These are phyloP conservation scores for Sporopachydermia cereana DNA, from an alignment of 1,139 yeast species.

Conservation along the genomic window DNA sequence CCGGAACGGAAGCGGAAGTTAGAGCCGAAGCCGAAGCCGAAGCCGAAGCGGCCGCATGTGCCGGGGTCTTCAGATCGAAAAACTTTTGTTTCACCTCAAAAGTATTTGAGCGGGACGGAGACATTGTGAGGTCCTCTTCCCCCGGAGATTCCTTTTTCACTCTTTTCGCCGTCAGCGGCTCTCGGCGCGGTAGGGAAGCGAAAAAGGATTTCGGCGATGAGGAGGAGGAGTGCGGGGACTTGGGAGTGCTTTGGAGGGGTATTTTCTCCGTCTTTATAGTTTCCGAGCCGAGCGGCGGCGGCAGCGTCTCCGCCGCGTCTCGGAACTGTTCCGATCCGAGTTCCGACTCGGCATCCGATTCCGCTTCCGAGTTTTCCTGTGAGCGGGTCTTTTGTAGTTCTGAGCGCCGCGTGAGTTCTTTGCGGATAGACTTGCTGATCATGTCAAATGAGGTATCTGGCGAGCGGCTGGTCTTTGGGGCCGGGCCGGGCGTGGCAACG, in stretches of 20 bases:
- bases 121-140: conserved; percentile 12
- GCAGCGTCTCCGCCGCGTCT: neutral
- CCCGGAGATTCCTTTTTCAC: conserved; percentile 10
- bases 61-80: conserved; percentile 8
- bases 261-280: neutral
- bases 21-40: conserved; percentile 9
- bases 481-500: neutral
- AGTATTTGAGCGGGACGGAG: conserved; percentile 10
- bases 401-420: conserved; percentile 19
- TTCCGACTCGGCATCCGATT: neutral
- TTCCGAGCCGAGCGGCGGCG: neutral
- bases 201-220: conserved; percentile 24
- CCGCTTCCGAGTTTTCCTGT: neutral
- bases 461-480: neutral
- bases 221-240: conserved; percentile 11
- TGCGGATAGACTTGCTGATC: conserved; percentile 20
- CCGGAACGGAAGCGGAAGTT: conserved; percentile 1
- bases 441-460: conserved; percentile 20
- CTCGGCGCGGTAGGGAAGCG: conserved; percentile 34
- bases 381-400: neutral
- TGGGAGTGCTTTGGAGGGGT: conserved; percentile 6
- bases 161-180: conserved; percentile 31
- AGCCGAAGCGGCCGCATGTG: too few species aligned
- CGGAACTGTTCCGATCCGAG: neutral
- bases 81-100: conserved; percentile 11